A percentile compares a stretch with the other conserved stretches of the same genome.
phyloP scores from a whole-genome alignment of 306 rosid genomes.

The Inga oerstediana region DNA sequence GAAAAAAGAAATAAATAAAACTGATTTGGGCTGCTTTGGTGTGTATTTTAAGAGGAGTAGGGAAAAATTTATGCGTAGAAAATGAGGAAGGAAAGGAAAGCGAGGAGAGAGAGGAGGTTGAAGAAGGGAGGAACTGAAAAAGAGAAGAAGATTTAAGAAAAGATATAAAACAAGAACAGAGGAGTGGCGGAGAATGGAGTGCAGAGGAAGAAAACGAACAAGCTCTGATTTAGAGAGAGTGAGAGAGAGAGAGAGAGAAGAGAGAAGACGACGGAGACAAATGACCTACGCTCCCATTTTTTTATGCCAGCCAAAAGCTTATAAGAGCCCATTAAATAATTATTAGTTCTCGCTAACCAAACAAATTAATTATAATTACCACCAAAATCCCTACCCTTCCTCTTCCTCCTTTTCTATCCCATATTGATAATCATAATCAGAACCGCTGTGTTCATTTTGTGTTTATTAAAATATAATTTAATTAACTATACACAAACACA shows the following conservation, averaged over 20 bases:
- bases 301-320: slow-evolving; percentile 44
- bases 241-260: neutral
- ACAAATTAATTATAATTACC: neutral
- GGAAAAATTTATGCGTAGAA: slow-evolving; percentile 10
- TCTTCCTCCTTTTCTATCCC: neutral
- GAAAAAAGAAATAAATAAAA: neutral
- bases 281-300: slow-evolving; percentile 59
- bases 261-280: slow-evolving; percentile 27
- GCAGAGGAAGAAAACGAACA: slow-evolving; percentile 51
- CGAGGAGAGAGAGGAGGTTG: neutral
- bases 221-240: neutral
- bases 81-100: neutral
- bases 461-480: neutral
- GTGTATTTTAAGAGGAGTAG: slow-evolving; percentile 55
- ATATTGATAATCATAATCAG: neutral
- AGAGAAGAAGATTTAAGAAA: slow-evolving; percentile 2
- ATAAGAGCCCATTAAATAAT: slow-evolving; percentile 41
- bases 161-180: slow-evolving; percentile 1
- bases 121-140: slow-evolving; percentile 27
- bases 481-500: neutral
- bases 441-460: neutral
- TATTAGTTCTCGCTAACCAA: slow-evolving; percentile 33
- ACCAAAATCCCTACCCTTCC: neutral
- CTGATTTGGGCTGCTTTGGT: slow-evolving; percentile 40
- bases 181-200: slow-evolving; percentile 38